Evolutionary conservation across 1,284 basidiomycete genomes (phyloP).

Genomic region (Phellinidium pouzarii): DNA sequence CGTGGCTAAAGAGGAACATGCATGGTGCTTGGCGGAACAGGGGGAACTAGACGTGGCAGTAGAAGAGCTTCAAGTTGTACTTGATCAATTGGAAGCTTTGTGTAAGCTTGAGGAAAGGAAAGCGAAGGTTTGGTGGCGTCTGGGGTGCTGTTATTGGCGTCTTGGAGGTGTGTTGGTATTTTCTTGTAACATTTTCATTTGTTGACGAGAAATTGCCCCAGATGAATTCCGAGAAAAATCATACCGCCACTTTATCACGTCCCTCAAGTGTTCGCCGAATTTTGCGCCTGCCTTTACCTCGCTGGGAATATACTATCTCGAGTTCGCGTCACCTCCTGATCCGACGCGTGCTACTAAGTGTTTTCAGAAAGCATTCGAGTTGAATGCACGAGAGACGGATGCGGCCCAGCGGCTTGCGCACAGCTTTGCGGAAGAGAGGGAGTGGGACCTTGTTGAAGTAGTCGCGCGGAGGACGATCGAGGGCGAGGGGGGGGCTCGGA

Average conservation of each 20-base stretch:
- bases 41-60: slow-evolving; percentile 48
- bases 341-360: slow-evolving; percentile 86
- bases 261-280: slow-evolving; percentile 70
- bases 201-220: slow-evolving; percentile 22
- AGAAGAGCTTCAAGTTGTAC: slow-evolving; percentile 51
- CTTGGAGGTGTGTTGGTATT: slow-evolving; percentile 49
- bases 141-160: slow-evolving; percentile 77
- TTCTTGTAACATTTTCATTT: neutral
- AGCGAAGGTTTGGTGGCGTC: slow-evolving; percentile 79
- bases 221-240: slow-evolving; percentile 50
- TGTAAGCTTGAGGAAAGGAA: slow-evolving; percentile 50
- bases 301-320: slow-evolving; percentile 85
- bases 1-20: slow-evolving; percentile 75
- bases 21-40: slow-evolving; percentile 77
- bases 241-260: slow-evolving; percentile 76
- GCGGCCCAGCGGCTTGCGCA: slow-evolving; percentile 82
- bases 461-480: slow-evolving; percentile 90
- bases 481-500: slow-evolving; percentile 78
- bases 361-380: slow-evolving; percentile 98
- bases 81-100: slow-evolving; percentile 47
- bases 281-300: slow-evolving; percentile 93
- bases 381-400: slow-evolving; percentile 83
- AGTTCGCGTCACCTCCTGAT: slow-evolving; percentile 69
- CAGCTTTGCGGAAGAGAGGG: slow-evolving; percentile 87
- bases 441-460: slow-evolving; percentile 95